A percentile compares a stretch with the other conserved stretches of the same genome.
phyloP scores from a whole-genome alignment of 345 rosid genomes.

The Diplotaxis tenuifolia region DNA sequence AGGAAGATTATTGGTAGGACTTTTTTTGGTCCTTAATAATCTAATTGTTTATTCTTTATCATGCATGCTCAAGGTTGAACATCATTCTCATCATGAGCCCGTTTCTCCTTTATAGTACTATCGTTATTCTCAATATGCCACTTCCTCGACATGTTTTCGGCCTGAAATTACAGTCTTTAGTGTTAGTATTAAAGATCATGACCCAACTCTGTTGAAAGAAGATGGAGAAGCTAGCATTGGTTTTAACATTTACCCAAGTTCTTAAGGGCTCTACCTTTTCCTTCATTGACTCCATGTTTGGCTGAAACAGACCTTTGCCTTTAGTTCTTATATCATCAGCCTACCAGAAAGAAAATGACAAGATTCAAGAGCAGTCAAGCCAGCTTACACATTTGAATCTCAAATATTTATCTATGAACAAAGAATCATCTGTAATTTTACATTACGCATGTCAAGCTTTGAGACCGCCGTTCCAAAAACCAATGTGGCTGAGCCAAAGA shows the following conservation, averaged over 20 bases:
- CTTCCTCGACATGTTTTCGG: constrained; percentile 55
- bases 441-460: constrained; percentile 57
- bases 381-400: too few species aligned
- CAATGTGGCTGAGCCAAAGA: constrained; percentile 74
- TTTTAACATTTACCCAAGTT: constrained; percentile 58
- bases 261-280: constrained; percentile 60
- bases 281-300: constrained; percentile 52
- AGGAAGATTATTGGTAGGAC: too few species aligned
- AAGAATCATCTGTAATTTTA: too few species aligned
- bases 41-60: too few species aligned
- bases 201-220: not conserved
- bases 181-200: not conserved
- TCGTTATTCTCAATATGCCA: constrained; percentile 55
- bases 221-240: not conserved
- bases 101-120: constrained; percentile 55
- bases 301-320: constrained; percentile 64
- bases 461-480: constrained; percentile 58
- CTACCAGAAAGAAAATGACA: constrained; percentile 34
- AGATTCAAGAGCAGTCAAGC: not conserved
- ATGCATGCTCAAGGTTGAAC: too few species aligned
- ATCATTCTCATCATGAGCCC: too few species aligned
- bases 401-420: too few species aligned
- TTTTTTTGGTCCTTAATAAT: too few species aligned
- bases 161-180: constrained; percentile 43
- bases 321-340: constrained; percentile 55